A percentile compares a stretch with the other conserved stretches of the same genome.
Conservation (phyloP, 495 filamentous ascomycete genomes). For the Xylaria castorea region DNA sequence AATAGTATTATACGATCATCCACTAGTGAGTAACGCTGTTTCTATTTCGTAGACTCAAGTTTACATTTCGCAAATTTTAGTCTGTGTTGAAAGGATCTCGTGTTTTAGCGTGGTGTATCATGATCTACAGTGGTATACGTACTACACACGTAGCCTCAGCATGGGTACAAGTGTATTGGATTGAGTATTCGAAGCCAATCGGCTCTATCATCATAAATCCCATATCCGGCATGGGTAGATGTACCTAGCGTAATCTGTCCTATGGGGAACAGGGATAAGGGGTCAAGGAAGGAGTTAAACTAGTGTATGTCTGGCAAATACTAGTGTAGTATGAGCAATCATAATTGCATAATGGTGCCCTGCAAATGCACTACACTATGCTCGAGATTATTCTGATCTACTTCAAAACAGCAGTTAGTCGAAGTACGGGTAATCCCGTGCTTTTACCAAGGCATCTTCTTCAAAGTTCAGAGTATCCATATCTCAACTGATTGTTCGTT, state of each 20-base stretch:
- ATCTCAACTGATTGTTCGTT: background rate
- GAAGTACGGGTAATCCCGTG: background rate
- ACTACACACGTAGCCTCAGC: background rate
- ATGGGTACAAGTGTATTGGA: background rate
- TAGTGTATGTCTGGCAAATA: background rate
- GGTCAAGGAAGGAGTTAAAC: background rate
- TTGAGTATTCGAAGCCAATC: background rate
- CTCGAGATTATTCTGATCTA: background rate
- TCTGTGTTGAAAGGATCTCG: background rate
- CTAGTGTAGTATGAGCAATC: too few relatives aligned
- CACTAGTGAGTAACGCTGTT: background rate
- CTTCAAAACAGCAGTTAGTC: too few relatives aligned
- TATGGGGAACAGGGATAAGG: background rate
- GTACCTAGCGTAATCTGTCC: too few relatives aligned
- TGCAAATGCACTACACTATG: background rate
- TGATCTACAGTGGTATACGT: background rate
- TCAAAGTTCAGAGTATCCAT: background rate
- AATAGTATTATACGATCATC: background rate
- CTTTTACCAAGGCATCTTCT: background rate
- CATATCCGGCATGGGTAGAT: background rate
- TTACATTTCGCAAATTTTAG: background rate
- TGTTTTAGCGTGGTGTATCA: background rate
- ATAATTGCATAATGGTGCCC: background rate
- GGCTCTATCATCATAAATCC: background rate
- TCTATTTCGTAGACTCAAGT: background rate